phyloP scores from a whole-genome alignment of 768 basidiomycete genomes.

The Amanita pallidorosea region DNA sequence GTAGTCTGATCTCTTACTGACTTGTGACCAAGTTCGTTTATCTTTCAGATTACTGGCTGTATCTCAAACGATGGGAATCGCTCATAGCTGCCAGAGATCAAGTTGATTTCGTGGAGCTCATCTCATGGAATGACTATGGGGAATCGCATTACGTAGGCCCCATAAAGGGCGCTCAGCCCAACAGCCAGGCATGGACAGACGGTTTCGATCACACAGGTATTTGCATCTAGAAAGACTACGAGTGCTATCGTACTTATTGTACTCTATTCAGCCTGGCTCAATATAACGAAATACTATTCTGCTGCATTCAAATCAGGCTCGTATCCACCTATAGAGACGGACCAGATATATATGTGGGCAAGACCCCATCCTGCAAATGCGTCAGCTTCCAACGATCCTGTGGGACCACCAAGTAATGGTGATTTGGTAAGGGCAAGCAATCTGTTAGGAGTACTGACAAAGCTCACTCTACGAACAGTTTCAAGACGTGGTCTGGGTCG shows the following conservation, averaged over 20 bases:
- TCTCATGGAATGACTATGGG: conserved; percentile 69
- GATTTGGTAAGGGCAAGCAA: conserved; percentile 36
- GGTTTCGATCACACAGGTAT: conserved; percentile 47
- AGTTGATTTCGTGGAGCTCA: conserved; percentile 48
- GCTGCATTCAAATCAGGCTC: conserved; percentile 61
- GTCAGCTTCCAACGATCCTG: conserved; percentile 34
- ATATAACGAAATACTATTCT: conserved; percentile 55
- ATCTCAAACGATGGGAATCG: conserved; percentile 56
- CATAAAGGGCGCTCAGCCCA: conserved; percentile 60
- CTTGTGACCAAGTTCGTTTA: conserved; percentile 41
- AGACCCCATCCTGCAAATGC: conserved; percentile 44
- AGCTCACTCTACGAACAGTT: conserved; percentile 26
- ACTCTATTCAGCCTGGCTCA: conserved; percentile 42
- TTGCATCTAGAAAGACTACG: conserved; percentile 7
- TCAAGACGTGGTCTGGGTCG: conserved; percentile 56
- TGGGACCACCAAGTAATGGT: conserved; percentile 45
- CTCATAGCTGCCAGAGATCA: conserved; percentile 44
- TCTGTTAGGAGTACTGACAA: conserved; percentile 3
- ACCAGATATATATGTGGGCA: conserved; percentile 62
- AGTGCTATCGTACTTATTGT: conserved; percentile 1
- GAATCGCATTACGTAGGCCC: conserved; percentile 78
- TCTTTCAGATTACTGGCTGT: conserved; percentile 57
- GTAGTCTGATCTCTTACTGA: not conserved
- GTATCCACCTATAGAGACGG: conserved; percentile 46
- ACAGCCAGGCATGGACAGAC: conserved; percentile 63